phyloP scores from a whole-genome alignment of 306 rosid genomes.

The Quercus berberidifolia region DNA sequence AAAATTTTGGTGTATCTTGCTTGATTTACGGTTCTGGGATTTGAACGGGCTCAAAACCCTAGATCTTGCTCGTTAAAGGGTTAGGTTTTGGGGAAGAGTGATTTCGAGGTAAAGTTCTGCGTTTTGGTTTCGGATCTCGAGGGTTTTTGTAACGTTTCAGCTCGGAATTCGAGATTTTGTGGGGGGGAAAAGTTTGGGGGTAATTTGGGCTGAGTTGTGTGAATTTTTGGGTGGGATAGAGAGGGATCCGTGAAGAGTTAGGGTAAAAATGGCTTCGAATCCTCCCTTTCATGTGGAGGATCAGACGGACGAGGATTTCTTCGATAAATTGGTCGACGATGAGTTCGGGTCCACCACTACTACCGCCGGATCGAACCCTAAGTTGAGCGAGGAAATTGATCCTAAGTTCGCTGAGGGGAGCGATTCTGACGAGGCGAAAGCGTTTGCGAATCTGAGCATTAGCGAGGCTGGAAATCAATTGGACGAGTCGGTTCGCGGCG shows the following conservation, averaged over 20 bases:
- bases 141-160: conserved; percentile 14
- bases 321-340: conserved; percentile 83
- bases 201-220: conserved; percentile 14
- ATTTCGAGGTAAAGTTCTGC: conserved; percentile 9
- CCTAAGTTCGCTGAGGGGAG: conserved; percentile 27
- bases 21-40: conserved; percentile 26
- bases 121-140: conserved; percentile 45
- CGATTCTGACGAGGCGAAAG: conserved; percentile 60
- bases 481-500: conserved; percentile 27
- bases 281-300: conserved; percentile 88
- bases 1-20: conserved; percentile 16
- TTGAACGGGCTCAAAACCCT: conserved; percentile 27
- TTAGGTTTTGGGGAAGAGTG: conserved; percentile 17
- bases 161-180: conserved; percentile 34
- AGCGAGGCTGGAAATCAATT: conserved; percentile 35
- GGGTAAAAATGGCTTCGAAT: conserved; percentile 70
- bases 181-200: conserved; percentile 2
- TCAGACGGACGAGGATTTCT: conserved; percentile 87
- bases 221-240: conserved; percentile 29
- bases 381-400: neutral
- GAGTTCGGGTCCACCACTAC: conserved; percentile 38
- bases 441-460: conserved; percentile 49
- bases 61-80: conserved; percentile 44
- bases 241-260: conserved; percentile 28
- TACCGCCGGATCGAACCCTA: conserved; percentile 11